Percentiles rank a stretch among this genome's conserved stretches.
Evolutionary conservation across 805 yeast genomes (phyloP).

Genomic region (Kluyveromyces starmeri): DNA sequence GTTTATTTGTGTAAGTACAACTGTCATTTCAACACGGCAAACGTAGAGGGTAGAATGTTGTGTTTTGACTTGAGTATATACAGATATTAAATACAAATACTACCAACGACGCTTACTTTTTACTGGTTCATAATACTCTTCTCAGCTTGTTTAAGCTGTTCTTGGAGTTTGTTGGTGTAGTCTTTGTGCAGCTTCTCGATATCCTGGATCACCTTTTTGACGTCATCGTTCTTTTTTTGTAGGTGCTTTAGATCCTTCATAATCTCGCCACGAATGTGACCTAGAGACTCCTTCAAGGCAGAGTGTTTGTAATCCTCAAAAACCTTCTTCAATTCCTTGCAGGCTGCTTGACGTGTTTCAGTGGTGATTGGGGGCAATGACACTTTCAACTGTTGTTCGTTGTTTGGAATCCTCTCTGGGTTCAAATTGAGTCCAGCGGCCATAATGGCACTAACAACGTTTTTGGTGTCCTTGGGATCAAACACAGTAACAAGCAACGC

Average conservation of each 20-base stretch:
- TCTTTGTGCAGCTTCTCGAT: slow-evolving; percentile 65
- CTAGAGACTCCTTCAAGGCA: slow-evolving; percentile 39
- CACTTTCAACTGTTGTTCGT: slow-evolving; percentile 64
- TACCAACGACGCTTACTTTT: too few species aligned
- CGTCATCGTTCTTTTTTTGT: slow-evolving; percentile 45
- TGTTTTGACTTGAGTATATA: too few species aligned
- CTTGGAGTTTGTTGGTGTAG: slow-evolving; percentile 49
- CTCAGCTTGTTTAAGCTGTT: slow-evolving; percentile 48
- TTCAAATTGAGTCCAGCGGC: slow-evolving; percentile 64
- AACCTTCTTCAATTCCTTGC: slow-evolving; percentile 54
- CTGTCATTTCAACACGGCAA: too few species aligned
- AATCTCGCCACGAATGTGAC: slow-evolving; percentile 49
- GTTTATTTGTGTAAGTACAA: too few species aligned
- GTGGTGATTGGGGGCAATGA: slow-evolving; percentile 68
- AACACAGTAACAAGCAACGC: slow-evolving; percentile 71
- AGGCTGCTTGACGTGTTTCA: slow-evolving; percentile 48
- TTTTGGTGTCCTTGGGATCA: slow-evolving; percentile 68
- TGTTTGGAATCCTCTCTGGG: slow-evolving; percentile 68
- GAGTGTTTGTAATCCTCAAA: slow-evolving; percentile 56
- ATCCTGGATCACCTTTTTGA: slow-evolving; percentile 45
- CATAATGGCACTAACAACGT: slow-evolving; percentile 61
- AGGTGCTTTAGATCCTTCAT: slow-evolving; percentile 45
- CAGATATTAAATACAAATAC: too few species aligned
- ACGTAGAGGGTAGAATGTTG: too few species aligned
- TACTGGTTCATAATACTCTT: slow-evolving; percentile 29